phyloP scores from a whole-genome alignment of 495 filamentous ascomycete genomes.

The Talaromyces proteolyticus region DNA sequence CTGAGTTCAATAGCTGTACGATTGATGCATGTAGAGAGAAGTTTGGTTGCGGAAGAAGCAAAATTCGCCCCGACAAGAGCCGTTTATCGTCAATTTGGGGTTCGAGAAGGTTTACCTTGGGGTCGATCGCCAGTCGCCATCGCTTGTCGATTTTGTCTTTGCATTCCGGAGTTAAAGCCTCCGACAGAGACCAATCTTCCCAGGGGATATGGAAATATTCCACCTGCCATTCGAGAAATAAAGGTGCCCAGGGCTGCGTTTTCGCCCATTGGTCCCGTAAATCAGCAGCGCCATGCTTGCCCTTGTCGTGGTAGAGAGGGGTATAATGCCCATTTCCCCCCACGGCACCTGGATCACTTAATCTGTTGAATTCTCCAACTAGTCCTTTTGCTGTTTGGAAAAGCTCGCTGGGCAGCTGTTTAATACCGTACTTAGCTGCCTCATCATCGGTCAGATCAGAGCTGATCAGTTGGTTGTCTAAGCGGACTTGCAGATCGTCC shows the following conservation, averaged over 20 bases:
- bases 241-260: constrained; percentile 41
- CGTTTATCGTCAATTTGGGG: too few relatives aligned
- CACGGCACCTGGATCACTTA: constrained; percentile 35
- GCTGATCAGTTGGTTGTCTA: too few relatives aligned
- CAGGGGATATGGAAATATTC: constrained; percentile 42
- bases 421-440: constrained; percentile 17
- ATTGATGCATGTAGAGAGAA: too few relatives aligned
- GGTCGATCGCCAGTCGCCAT: background rate
- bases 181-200: constrained; percentile 20
- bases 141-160: background rate
- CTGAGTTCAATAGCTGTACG: too few relatives aligned
- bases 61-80: too few relatives aligned
- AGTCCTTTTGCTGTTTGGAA: constrained; percentile 5
- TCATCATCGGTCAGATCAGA: too few relatives aligned
- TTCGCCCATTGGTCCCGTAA: constrained; percentile 31
- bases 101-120: constrained; percentile 10
- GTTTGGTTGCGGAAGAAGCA: too few relatives aligned
- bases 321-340: too few relatives aligned
- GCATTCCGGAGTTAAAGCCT: background rate
- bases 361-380: constrained; percentile 15
- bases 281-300: constrained; percentile 44
- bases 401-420: constrained; percentile 25
- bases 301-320: too few relatives aligned
- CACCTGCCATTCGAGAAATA: constrained; percentile 49
- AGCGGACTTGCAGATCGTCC: too few relatives aligned